phyloP scores from a whole-genome alignment of 345 rosid genomes.

The Rhodamnia rubescens region DNA sequence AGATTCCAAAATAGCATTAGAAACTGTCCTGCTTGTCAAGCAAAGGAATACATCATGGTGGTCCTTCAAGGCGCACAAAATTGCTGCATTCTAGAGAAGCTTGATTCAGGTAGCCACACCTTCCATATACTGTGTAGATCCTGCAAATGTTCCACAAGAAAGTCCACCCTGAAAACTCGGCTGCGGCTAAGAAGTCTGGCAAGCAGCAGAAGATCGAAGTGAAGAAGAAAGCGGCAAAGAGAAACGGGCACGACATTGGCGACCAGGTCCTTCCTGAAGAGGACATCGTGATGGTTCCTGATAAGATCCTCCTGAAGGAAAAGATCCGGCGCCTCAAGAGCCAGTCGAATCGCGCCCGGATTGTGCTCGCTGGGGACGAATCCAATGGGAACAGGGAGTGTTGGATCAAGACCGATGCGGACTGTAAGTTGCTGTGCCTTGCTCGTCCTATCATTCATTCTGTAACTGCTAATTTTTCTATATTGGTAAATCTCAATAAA shows the following conservation, averaged over 20 bases:
- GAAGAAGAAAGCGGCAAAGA: conserved; percentile 18
- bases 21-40: neutral
- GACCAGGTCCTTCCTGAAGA: conserved; percentile 25
- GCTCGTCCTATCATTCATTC: neutral
- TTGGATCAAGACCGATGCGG: conserved; percentile 82
- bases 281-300: conserved; percentile 30
- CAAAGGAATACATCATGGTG: neutral
- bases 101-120: neutral
- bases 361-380: conserved; percentile 24
- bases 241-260: conserved; percentile 16
- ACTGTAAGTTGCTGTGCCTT: conserved; percentile 42
- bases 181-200: conserved; percentile 16
- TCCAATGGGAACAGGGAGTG: conserved; percentile 58
- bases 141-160: conserved; percentile 70
- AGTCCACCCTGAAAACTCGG: conserved; percentile 68
- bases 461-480: neutral
- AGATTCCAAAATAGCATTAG: neutral
- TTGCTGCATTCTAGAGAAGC: neutral
- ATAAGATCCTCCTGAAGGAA: conserved; percentile 15
- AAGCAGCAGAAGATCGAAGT: conserved; percentile 24
- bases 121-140: conserved; percentile 28
- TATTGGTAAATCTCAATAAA: neutral
- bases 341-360: conserved; percentile 32
- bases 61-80: neutral
- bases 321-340: conserved; percentile 27